Base-by-base conservation (phyloP, 192 early-diverging fungal genomes). In the Funneliformis mosseae region DNA sequence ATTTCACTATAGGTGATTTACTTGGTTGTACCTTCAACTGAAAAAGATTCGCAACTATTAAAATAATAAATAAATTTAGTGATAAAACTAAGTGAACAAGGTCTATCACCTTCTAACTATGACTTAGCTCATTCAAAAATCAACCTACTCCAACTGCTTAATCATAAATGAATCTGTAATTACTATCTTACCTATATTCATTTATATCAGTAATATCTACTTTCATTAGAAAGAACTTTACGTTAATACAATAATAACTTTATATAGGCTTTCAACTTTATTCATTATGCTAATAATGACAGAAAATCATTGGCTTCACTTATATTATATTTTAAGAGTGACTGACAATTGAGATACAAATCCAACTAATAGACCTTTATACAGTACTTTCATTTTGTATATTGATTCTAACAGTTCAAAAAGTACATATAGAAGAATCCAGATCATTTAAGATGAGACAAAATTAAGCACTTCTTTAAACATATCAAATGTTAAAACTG, bases 401-500 rank as follows among this genome's bases (percentile, higher is more conserved):
- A 76, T 39, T 5, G n/a, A 9, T 61, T 38, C 1, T 10, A 42
- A 39, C 4, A 28, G 2, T 7, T 76, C 7, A 76, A 76, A 76
- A 76, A 61, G 8, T 2, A 11, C 4, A 38, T 76, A 38, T 76
- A 14, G 27, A 76, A 38, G 39, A 38, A 39, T n/a, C 6, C 14
- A 18, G 33, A 60, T 23, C 9, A 25, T 18, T 33, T 4, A 38
- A 23, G 10, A 33, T 61, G 10, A 16, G 28, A 10, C 10, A 39
- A 16, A 61, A 16, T 28, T 18, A n/a, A 76, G 14, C 0, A 76
- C n/a, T 76, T 61, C 14, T 76, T 76, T 59, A n/a, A 74, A 0
- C 8, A 9, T 21, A n/a, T 59, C 2, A 50, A 74, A 74, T 74
- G 55, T 74, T 50, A 74, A 74, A 74, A 74, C 14, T 3, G 73